Conservation (phyloP, 805 yeast genomes). For the Brettanomyces sp. region DNA sequence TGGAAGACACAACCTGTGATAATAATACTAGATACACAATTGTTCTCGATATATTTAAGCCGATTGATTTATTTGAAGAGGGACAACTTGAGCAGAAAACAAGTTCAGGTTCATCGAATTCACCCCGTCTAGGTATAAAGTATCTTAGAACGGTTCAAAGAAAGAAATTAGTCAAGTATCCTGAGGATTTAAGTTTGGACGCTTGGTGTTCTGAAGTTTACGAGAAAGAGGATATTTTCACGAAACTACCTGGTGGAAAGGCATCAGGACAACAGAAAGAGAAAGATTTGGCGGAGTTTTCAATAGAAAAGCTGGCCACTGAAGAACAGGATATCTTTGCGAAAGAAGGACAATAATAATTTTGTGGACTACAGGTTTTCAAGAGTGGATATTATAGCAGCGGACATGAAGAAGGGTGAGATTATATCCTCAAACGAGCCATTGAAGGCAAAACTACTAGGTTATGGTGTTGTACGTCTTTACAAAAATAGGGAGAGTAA, state of each 20-base stretch:
- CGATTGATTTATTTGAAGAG: constrained; percentile 15
- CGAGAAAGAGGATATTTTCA: constrained; percentile 12
- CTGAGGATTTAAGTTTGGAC: constrained; percentile 14
- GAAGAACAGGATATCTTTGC: too few species aligned
- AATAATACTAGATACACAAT: constrained; percentile 13
- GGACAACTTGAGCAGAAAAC: constrained; percentile 6
- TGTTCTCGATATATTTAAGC: constrained; percentile 20
- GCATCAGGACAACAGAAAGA: too few species aligned
- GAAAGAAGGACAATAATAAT: too few species aligned
- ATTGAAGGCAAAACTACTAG: constrained; percentile 53
- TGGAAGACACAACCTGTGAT: neutral
- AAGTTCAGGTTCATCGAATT: constrained; percentile 2
- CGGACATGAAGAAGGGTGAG: constrained; percentile 18
- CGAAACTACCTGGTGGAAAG: constrained; percentile 4
- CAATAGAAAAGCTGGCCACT: too few species aligned
- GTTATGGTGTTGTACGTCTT: constrained; percentile 65
- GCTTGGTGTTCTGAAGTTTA: constrained; percentile 17
- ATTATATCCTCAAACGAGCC: constrained; percentile 26
- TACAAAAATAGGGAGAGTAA: constrained; percentile 42
- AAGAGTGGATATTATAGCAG: constrained; percentile 21
- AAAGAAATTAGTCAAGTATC: constrained; percentile 11
- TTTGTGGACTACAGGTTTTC: constrained; percentile 28
- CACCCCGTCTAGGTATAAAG: constrained; percentile 6
- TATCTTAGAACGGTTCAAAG: constrained; percentile 10
- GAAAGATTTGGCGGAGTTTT: too few species aligned